A percentile compares a stretch with the other conserved stretches of the same genome.
Conservation (phyloP, 2,329 filamentous ascomycete species). For the Pyricularia grisea region DNA sequence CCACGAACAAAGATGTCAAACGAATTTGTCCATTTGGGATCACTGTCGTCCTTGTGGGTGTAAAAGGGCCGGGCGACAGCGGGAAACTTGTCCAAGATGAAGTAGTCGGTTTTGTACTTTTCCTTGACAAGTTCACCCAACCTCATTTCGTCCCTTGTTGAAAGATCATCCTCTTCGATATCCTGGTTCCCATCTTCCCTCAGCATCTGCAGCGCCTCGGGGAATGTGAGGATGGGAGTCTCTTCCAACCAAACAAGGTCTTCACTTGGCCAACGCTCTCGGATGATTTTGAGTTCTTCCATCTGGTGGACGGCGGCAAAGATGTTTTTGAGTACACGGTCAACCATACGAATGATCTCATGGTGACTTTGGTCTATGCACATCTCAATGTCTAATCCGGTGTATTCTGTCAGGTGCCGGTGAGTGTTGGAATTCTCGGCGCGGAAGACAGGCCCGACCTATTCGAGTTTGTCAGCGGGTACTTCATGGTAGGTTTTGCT, state of each 20-base stretch:
- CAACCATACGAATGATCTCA: conserved; percentile 71
- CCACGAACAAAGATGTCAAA: conserved; percentile 93
- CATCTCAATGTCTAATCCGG: conserved; percentile 90
- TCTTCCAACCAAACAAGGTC: conserved; percentile 81
- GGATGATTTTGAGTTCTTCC: conserved; percentile 66
- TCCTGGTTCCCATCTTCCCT: conserved; percentile 67
- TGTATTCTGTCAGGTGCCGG: conserved; percentile 89
- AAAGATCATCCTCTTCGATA: conserved; percentile 68
- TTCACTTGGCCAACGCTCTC: conserved; percentile 75
- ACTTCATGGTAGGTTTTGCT: not conserved
- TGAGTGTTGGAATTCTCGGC: conserved; percentile 96
- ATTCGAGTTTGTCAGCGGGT: not conserved
- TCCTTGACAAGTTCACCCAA: conserved; percentile 78
- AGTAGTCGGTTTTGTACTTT: conserved; percentile 84
- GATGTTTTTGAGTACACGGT: conserved; percentile 64
- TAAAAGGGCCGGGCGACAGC: conserved; percentile 80
- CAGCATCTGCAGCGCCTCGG: conserved; percentile 70
- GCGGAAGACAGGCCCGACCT: conserved; percentile 78
- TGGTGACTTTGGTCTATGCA: conserved; percentile 81
- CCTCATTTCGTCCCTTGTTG: conserved; percentile 78
- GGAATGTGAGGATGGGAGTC: conserved; percentile 73
- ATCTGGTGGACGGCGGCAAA: conserved; percentile 53
- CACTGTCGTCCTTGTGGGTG: conserved; percentile 70
- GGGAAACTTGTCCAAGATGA: conserved; percentile 90
- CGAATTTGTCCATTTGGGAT: conserved; percentile 72